Percentiles rank a stretch among this genome's conserved stretches.
Evolutionary conservation across 257 asterid species (phyloP).

Genomic region (Solanum sitiens): DNA sequence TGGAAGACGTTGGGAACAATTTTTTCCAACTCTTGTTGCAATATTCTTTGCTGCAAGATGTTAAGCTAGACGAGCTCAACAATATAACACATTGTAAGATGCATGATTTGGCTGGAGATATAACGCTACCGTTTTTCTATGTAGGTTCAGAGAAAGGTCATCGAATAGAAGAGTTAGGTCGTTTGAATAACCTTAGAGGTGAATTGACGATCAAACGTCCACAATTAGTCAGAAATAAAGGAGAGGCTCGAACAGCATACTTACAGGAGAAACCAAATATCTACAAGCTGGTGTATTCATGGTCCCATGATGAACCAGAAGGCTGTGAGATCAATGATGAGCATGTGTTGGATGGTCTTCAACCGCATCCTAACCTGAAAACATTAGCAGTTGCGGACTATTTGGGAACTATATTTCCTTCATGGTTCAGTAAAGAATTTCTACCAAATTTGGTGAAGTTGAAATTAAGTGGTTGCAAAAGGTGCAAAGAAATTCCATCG

Average conservation of each 20-base stretch:
- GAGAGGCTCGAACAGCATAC: not conserved
- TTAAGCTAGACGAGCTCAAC: too few species aligned
- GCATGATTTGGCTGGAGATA: too few species aligned
- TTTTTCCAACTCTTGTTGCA: too few species aligned
- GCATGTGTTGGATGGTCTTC: conserved; percentile 12
- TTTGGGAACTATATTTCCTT: not conserved
- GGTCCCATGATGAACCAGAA: not conserved
- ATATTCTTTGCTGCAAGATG: too few species aligned
- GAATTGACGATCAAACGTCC: not conserved
- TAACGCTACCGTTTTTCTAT: not conserved
- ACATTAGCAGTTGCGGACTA: not conserved
- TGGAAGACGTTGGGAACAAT: too few species aligned
- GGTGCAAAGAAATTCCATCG: conserved; percentile 12
- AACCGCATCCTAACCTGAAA: conserved; percentile 9
- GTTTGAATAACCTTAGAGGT: conserved; percentile 13
- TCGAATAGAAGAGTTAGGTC: conserved; percentile 15
- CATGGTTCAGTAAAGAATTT: not conserved
- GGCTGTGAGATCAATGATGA: not conserved
- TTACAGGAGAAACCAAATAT: not conserved
- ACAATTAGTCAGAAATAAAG: not conserved
- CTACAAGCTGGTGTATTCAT: not conserved
- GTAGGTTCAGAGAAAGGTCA: conserved; percentile 7
- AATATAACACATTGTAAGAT: too few species aligned
- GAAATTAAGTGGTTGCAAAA: not conserved
- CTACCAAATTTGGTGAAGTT: not conserved